These are phyloP conservation scores for Canavalia ensiformis DNA, from an alignment of 306 rosid genomes.

Conservation along the genomic window DNA sequence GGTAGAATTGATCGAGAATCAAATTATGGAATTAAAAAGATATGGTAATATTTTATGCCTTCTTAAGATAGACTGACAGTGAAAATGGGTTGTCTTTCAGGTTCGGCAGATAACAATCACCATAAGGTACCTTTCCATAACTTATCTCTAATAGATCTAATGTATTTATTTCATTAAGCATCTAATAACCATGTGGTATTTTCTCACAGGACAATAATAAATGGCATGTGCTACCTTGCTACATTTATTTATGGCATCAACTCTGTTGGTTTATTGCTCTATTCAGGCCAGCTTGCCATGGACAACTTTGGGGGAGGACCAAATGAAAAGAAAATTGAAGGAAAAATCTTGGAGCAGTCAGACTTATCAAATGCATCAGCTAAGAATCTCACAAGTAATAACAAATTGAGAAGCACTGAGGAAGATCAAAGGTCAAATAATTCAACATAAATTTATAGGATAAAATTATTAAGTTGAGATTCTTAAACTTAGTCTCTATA, in stretches of 20 bases:
- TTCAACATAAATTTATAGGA: conserved; percentile 31
- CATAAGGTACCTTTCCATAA: conserved; percentile 62
- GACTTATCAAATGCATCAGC: conserved; percentile 52
- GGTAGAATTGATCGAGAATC: conserved; percentile 8
- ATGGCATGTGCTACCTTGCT: conserved; percentile 91
- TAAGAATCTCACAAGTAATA: conserved; percentile 52
- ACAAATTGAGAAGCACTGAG: conserved; percentile 50
- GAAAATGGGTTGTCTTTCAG: conserved; percentile 58
- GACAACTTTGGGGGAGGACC: conserved; percentile 60
- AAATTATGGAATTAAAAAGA: neutral
- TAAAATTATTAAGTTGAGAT: neutral
- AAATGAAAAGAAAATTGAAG: conserved; percentile 46
- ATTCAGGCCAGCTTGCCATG: conserved; percentile 80
- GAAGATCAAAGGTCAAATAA: conserved; percentile 66
- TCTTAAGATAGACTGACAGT: conserved; percentile 30
- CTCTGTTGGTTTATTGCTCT: conserved; percentile 78
- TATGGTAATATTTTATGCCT: neutral
- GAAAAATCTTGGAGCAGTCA: conserved; percentile 48
- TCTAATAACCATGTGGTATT: conserved; percentile 32
- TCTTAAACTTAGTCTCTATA: neutral
- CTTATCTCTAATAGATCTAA: neutral
- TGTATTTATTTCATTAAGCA: conserved; percentile 15
- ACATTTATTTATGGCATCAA: conserved; percentile 87
- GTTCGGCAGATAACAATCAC: conserved; percentile 88
- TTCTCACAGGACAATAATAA: conserved; percentile 77